Evolutionary conservation across 2,329 filamentous ascomycete genomes (phyloP).

Genomic region (Zarea fungicola): DNA sequence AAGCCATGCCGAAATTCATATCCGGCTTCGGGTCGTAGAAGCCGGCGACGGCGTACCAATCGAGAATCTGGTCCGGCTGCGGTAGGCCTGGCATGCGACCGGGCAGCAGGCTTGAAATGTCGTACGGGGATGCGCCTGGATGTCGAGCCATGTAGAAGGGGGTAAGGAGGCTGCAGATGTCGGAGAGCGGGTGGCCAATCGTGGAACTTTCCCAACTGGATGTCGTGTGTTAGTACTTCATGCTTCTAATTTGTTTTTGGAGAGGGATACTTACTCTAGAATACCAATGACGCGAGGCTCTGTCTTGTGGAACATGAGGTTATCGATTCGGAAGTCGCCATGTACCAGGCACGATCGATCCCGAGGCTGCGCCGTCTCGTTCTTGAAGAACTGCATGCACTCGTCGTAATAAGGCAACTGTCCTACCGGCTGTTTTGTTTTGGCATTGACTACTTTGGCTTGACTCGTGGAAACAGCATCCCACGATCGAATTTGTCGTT

Average conservation of each 20-base stretch:
- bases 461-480: slow-evolving; percentile 68
- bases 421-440: slow-evolving; percentile 66
- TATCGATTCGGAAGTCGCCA: slow-evolving; percentile 85
- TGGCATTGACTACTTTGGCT: slow-evolving; percentile 63
- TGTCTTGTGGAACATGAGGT: slow-evolving; percentile 74
- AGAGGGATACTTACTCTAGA: slow-evolving; percentile 54
- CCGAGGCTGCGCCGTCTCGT: slow-evolving; percentile 57
- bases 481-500: slow-evolving; percentile 77
- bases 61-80: slow-evolving; percentile 33
- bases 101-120: slow-evolving; percentile 48
- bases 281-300: slow-evolving; percentile 79
- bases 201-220: slow-evolving; percentile 84
- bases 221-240: slow-evolving; percentile 14
- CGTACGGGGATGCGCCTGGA: slow-evolving; percentile 4
- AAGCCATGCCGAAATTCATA: slow-evolving; percentile 56
- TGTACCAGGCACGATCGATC: slow-evolving; percentile 72
- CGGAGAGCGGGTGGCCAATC: slow-evolving; percentile 79
- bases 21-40: slow-evolving; percentile 66
- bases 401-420: slow-evolving; percentile 72
- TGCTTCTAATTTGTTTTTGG: neutral
- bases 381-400: slow-evolving; percentile 68
- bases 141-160: slow-evolving; percentile 17
- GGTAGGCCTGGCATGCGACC: slow-evolving; percentile 60
- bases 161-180: slow-evolving; percentile 64
- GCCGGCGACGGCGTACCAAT: slow-evolving; percentile 43